Conservation (phyloP, 1,284 basidiomycete genomes). For the Boletus mariae region DNA sequence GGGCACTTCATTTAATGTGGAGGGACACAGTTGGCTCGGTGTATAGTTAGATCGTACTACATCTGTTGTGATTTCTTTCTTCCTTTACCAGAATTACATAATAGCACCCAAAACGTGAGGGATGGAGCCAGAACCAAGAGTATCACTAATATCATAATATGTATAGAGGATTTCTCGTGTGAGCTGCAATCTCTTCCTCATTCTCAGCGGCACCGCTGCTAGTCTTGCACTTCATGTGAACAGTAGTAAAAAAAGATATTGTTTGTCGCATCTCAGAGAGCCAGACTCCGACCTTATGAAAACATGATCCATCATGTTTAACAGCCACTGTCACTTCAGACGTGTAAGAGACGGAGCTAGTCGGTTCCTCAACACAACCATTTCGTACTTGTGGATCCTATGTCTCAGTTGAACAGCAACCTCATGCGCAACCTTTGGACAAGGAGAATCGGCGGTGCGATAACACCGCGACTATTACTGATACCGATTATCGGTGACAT, state of each 20-base stretch:
- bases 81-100: not conserved
- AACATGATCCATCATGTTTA: not conserved
- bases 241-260: not conserved
- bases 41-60: conserved; percentile 28
- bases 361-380: too few species aligned
- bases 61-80: conserved; percentile 32
- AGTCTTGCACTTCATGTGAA: too few species aligned
- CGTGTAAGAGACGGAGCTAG: not conserved
- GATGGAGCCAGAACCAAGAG: too few species aligned
- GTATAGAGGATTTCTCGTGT: too few species aligned
- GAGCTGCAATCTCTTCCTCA: too few species aligned
- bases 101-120: not conserved
- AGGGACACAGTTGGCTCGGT: conserved; percentile 1
- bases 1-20: conserved; percentile 7
- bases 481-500: conserved; percentile 1
- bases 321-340: not conserved
- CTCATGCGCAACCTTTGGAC: not conserved
- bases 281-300: too few species aligned
- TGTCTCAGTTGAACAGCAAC: not conserved
- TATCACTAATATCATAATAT: too few species aligned
- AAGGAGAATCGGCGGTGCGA: not conserved
- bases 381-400: not conserved
- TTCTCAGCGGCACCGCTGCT: too few species aligned
- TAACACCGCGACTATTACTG: not conserved
- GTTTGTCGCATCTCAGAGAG: not conserved